Evolutionary conservation across 176 grass and related monocot species (phyloP).

Genomic region (Oryza brachyantha): DNA sequence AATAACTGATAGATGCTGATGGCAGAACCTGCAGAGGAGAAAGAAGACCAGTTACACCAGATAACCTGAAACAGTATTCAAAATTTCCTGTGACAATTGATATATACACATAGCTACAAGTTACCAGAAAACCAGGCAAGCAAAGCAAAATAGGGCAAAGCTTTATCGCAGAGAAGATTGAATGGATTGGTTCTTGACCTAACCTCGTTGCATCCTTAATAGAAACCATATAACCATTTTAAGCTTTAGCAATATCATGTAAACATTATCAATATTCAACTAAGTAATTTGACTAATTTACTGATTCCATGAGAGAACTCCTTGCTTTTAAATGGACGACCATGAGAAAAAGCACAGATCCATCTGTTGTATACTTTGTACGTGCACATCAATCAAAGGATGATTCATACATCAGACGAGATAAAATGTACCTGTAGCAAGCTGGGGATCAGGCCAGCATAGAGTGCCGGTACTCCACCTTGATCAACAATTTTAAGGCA

Average conservation of each 20-base stretch:
- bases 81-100: background rate
- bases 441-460: slow-evolving; percentile 93
- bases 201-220: background rate
- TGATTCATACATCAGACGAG: background rate
- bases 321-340: background rate
- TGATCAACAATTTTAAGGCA: slow-evolving; percentile 87
- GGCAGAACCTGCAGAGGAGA: slow-evolving; percentile 70
- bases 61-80: background rate
- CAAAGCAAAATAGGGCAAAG: background rate
- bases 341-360: background rate
- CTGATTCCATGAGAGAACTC: background rate
- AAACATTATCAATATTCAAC: background rate
- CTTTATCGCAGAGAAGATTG: background rate
- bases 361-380: background rate
- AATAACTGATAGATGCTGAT: slow-evolving; percentile 94
- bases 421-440: slow-evolving; percentile 86
- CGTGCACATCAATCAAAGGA: background rate
- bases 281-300: slow-evolving; percentile 1
- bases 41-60: slow-evolving; percentile 19
- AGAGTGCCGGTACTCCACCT: slow-evolving; percentile 89
- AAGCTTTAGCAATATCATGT: background rate
- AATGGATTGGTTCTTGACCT: background rate
- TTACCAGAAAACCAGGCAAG: background rate
- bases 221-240: slow-evolving; percentile 3
- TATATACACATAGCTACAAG: background rate